Base-by-base conservation (phyloP, 495 filamentous ascomycete species). In the Darksidea phi region DNA sequence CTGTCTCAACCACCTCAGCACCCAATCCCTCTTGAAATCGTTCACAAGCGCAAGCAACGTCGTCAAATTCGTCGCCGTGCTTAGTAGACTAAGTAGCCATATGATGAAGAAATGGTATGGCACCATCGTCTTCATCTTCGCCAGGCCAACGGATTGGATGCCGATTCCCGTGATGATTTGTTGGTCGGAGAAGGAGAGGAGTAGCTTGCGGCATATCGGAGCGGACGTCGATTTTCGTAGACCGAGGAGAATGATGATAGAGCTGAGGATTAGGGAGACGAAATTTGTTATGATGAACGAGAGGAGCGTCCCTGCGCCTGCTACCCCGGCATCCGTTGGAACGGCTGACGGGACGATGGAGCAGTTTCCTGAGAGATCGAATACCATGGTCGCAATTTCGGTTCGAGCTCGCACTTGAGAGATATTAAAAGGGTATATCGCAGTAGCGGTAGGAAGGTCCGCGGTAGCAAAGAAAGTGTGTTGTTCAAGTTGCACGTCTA, bases 21-120 rank as follows among this genome's bases (percentile, higher is more conserved):
- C 82, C 80, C 80, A 82, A 68, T 85, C 82, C 42, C 82, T 70
- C 63, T 78, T 80, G 74, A 84, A 84, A 64, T 85, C 82, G 53
- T 78, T 76, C 0, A 83, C 79, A 37, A 85, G 74, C 1, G 79
- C 78, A 7, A 85, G 71, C 2, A 85, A 74, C 0, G 80, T 79
- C 18, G 79, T 76, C 49, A 82, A 78, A 69, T 84, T 81, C 11
- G 81, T 81, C 15, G 80, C 78, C 67, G 80, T 85, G 11, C 80
- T 81, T 15, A 85, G 72, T 21, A 83, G 60, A 0, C 79, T 79
- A 2, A 85, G 74, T 75, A 84, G 82, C 82, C 82, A 85, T 53
- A 85, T 75, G 50, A 84, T 73, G 72, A 85, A 84, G 72, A 84
- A 83, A 69, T 85, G 82, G 72, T 85, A 85, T 0, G 80, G 76